Base-by-base conservation (phyloP, 2,329 filamentous ascomycete genomes). In the Paracorniculantispora psalliotae region DNA sequence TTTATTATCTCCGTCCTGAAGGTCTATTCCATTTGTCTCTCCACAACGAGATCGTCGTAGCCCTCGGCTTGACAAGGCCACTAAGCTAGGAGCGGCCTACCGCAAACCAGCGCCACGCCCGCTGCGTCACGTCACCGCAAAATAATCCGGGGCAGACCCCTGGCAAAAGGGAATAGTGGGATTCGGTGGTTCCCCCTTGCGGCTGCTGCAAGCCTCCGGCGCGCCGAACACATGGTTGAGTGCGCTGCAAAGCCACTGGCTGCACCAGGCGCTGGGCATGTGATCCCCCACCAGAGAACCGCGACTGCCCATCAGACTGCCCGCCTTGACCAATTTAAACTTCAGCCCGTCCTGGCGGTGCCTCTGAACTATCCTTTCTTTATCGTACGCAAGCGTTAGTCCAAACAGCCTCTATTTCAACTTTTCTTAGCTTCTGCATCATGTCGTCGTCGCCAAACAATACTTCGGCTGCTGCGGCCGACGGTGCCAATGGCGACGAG, bases 401-500 rank as follows among this genome's bases (percentile, higher is more conserved):
- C 37, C 26, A 26, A 8, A 5, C 21, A 33, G 4, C 12, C 19
- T n/a, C 13, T 26, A 15, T 49, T 15, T 19, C 13, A 23, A 10
- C 39, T 7, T 10, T 39, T 30, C 2, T 9, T 44, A 2, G 1
- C 19, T 57, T 30, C 2, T 30, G 15, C 44, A 53, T 37, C 41
- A 28, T 39, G 54, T 69, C 70, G 61, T 69, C 69, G 35, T 69
- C 69, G 46, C 67, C 69, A 46, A 69, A 65, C 54, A 68, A 68
- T 50, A 69, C 68, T 44, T 65, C 69, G 23, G 62, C 66, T 2
- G 59, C 60, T 12, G 62, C 67, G 35, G 62, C 58, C 23, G 69
- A 68, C 33, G 65, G 61, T 28, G 64, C 53, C 39, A 56, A 59
- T 35, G 60, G 56, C 19, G 77, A 81, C 26, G 79, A 80, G 52